phyloP scores from a whole-genome alignment of 768 basidiomycete genomes.

The Macrolepiota albuminosa region DNA sequence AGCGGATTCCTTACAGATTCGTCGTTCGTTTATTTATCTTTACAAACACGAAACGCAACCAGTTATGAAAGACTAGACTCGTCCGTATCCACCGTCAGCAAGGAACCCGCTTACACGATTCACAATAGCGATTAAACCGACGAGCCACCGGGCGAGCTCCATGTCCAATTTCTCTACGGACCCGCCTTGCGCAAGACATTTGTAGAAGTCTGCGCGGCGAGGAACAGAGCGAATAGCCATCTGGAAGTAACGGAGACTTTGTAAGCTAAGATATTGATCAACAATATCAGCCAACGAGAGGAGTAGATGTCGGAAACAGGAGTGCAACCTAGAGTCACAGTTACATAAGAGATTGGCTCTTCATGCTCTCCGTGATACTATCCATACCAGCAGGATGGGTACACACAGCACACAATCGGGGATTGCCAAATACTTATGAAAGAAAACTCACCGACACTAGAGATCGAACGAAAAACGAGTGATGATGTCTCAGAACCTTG shows the following conservation, averaged over 20 bases:
- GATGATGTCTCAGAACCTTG: conserved; percentile 59
- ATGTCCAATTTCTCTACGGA: conserved; percentile 48
- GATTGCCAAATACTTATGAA: background rate
- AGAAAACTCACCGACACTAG: conserved; percentile 48
- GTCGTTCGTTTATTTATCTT: background rate
- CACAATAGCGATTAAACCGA: conserved; percentile 50
- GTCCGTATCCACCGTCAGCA: conserved; percentile 47
- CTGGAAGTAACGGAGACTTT: conserved; percentile 21
- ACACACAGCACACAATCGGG: conserved; percentile 6
- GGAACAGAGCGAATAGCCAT: conserved; percentile 60
- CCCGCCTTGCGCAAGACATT: conserved; percentile 54
- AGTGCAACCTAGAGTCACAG: background rate
- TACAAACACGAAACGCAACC: background rate
- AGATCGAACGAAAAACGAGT: conserved; percentile 62
- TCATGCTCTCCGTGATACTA: background rate
- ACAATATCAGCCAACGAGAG: background rate
- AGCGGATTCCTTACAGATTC: background rate
- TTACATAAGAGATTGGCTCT: background rate
- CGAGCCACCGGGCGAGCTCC: conserved; percentile 58
- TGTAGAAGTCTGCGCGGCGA: conserved; percentile 56
- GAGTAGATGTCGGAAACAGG: background rate
- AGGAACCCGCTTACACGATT: conserved; percentile 48
- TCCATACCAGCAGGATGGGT: background rate
- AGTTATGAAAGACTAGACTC: conserved; percentile 27
- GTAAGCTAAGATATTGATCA: background rate